These are phyloP conservation scores for Heracleum sosnowskyi DNA, from an alignment of 129 eudicot genomes.

Conservation along the genomic window DNA sequence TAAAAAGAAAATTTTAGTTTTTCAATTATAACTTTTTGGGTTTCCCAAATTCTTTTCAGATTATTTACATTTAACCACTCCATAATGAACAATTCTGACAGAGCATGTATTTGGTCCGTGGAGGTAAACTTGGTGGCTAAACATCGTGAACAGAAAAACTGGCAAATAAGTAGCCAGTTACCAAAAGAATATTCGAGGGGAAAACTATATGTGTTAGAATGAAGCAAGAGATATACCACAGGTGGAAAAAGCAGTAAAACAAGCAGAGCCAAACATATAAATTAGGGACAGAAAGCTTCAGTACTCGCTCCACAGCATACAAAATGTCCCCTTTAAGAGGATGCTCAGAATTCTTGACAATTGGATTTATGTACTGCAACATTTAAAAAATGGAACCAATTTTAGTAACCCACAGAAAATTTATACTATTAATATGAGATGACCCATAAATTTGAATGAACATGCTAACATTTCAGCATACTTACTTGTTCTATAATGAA, in stretches of 20 bases:
- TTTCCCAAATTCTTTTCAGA: not conserved
- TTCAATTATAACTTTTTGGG: not conserved
- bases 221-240: conserved; percentile 50
- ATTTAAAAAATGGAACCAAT: conserved; percentile 8
- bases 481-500: conserved; percentile 86
- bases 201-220: not conserved
- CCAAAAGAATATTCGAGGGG: not conserved
- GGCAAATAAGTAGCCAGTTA: not conserved
- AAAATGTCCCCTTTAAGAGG: conserved; percentile 83
- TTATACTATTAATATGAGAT: not conserved
- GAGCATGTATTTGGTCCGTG: not conserved
- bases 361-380: conserved; percentile 86
- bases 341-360: conserved; percentile 85
- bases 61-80: not conserved
- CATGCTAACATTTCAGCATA: not conserved
- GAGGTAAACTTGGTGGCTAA: not conserved
- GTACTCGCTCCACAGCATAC: conserved; percentile 88
- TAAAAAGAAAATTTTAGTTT: not conserved
- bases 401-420: conserved; percentile 6
- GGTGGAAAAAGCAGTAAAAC: conserved; percentile 92
- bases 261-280: conserved; percentile 95
- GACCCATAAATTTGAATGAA: not conserved
- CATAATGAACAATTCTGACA: not conserved
- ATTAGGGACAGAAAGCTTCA: conserved; percentile 97
- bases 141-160: not conserved